Percentiles rank a stretch among this genome's conserved stretches.
Conservation (phyloP, 2,329 filamentous ascomycete genomes). For the Alternaria triticina region DNA sequence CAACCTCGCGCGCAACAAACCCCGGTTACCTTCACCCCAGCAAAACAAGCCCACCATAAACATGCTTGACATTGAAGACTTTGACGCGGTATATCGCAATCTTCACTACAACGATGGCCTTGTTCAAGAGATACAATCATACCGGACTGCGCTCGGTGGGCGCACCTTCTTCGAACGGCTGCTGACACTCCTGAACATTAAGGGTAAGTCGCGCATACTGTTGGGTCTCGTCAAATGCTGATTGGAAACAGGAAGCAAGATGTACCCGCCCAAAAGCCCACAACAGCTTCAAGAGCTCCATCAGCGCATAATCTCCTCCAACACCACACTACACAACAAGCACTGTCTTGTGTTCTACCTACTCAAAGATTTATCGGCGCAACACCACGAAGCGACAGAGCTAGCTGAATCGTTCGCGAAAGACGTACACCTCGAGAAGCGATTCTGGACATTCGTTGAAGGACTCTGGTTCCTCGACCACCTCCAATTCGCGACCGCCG, state of each 20-base stretch:
- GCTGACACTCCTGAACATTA: conserved; percentile 72
- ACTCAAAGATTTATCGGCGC: conserved; percentile 72
- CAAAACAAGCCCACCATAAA: background rate
- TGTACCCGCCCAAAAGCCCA: conserved; percentile 77
- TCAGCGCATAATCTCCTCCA: conserved; percentile 69
- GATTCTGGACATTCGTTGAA: conserved; percentile 81
- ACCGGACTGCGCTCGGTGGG: conserved; percentile 71
- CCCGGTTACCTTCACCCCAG: background rate
- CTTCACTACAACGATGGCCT: conserved; percentile 35
- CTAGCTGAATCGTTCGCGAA: conserved; percentile 66
- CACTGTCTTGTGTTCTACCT: conserved; percentile 85
- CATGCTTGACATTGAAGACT: conserved; percentile 71
- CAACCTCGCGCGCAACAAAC: conserved; percentile 12
- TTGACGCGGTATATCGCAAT: conserved; percentile 68
- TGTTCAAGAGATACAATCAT: conserved; percentile 66
- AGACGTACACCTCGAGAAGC: conserved; percentile 71
- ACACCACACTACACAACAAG: conserved; percentile 75
- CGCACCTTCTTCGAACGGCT: conserved; percentile 82
- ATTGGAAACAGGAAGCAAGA: conserved; percentile 58
- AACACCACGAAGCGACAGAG: conserved; percentile 55
- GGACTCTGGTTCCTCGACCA: conserved; percentile 83
- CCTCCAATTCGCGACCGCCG: conserved; percentile 67
- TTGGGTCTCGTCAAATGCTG: background rate
- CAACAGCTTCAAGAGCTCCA: conserved; percentile 72
- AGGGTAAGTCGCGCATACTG: conserved; percentile 58